A percentile compares a stretch with the other conserved stretches of the same genome.
Conservation (phyloP, 345 rosid genomes). For the Gossypioides kirkii region DNA sequence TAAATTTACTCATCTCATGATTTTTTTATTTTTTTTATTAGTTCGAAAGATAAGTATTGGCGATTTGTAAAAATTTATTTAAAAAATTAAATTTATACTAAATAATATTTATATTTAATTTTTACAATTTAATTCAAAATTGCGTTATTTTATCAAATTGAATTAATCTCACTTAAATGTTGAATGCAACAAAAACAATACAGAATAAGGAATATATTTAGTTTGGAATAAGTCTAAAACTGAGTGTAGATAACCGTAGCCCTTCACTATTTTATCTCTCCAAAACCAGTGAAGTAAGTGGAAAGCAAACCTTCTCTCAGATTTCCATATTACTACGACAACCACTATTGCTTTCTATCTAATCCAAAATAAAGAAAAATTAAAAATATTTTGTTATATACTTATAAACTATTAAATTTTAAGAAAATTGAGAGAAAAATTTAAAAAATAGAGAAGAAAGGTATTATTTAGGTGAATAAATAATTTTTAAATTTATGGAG, state of each 20-base stretch:
- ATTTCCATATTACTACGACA: conserved; percentile 23
- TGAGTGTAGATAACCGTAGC: conserved; percentile 21
- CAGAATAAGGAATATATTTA: not conserved
- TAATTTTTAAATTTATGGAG: not conserved
- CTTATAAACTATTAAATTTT: not conserved
- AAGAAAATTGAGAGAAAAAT: not conserved
- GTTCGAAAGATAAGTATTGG: no score
- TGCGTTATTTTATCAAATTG: no score
- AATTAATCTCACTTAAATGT: no score
- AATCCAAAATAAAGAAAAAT: conserved; percentile 20
- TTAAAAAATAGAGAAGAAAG: not conserved
- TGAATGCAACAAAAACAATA: no score
- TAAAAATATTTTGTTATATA: no score
- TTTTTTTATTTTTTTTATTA: no score
- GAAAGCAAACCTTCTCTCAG: conserved; percentile 37
- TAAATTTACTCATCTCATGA: no score
- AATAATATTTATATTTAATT: no score
- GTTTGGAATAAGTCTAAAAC: conserved; percentile 17
- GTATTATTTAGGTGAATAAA: not conserved
- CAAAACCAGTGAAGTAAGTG: conserved; percentile 35
- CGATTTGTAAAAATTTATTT: no score
- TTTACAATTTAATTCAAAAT: no score
- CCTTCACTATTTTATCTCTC: conserved; percentile 17
- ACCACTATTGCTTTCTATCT: conserved; percentile 27
- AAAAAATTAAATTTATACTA: no score